phyloP scores from a whole-genome alignment of 2,329 filamentous ascomycete species.

The Fusarium sororula region DNA sequence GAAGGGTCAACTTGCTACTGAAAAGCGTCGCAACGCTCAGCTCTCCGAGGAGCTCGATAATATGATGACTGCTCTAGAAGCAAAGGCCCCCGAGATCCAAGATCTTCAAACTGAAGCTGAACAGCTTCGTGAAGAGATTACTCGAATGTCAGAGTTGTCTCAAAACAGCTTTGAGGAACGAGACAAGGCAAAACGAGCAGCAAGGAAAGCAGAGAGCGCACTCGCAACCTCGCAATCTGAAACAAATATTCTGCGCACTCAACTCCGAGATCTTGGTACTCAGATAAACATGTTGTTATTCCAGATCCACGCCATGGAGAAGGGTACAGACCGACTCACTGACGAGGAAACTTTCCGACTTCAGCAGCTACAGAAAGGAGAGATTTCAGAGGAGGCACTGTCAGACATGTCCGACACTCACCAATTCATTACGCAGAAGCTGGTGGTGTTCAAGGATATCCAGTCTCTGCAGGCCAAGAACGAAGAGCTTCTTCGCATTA shows the following conservation, averaged over 20 bases:
- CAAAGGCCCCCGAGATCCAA: constrained; percentile 86
- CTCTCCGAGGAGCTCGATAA: constrained; percentile 83
- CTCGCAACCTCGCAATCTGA: constrained; percentile 72
- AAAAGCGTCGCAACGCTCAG: constrained; percentile 78
- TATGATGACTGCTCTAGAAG: constrained; percentile 85
- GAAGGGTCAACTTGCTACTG: constrained; percentile 77
- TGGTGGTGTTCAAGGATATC: constrained; percentile 90
- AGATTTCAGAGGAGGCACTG: constrained; percentile 74
- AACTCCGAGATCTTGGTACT: constrained; percentile 87
- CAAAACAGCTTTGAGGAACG: constrained; percentile 84
- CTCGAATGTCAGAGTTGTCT: constrained; percentile 85
- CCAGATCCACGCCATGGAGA: constrained; percentile 83
- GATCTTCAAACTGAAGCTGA: constrained; percentile 85
- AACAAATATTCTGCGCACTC: constrained; percentile 80
- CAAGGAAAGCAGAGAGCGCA: constrained; percentile 80
- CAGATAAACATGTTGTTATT: constrained; percentile 92
- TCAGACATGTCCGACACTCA: constrained; percentile 85
- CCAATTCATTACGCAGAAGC: constrained; percentile 85
- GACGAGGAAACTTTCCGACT: constrained; percentile 78
- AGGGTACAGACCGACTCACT: constrained; percentile 76
- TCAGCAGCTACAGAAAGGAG: constrained; percentile 79
- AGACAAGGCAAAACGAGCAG: constrained; percentile 79
- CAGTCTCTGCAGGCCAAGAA: constrained; percentile 89
- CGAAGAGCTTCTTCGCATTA: constrained; percentile 80
- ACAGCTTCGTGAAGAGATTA: constrained; percentile 80